phyloP scores from a whole-genome alignment of 2,329 filamentous ascomycete species.

The Fusarium chlamydosporum region DNA sequence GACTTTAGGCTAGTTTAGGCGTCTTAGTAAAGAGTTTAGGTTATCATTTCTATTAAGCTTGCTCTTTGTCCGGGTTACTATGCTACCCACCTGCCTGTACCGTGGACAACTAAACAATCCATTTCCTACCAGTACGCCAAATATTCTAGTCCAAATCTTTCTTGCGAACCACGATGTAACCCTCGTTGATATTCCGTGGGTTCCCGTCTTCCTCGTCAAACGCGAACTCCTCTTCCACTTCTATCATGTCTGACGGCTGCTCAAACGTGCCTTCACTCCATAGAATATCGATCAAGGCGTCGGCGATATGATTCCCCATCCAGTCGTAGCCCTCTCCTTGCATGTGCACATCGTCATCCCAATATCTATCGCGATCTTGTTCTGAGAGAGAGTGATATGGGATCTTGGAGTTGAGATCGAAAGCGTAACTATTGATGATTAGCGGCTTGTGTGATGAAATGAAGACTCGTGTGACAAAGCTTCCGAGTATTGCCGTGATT shows the following conservation, averaged over 20 bases:
- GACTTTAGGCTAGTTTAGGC: too few species aligned
- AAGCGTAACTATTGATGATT: conserved; percentile 63
- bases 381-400: conserved; percentile 67
- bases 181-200: conserved; percentile 62
- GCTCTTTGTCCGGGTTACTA: too few species aligned
- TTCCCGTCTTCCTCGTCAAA: conserved; percentile 67
- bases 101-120: background rate
- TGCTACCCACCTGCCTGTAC: too few species aligned
- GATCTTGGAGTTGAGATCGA: conserved; percentile 69
- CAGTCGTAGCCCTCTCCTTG: conserved; percentile 71
- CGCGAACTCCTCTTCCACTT: conserved; percentile 38
- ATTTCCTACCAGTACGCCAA: background rate
- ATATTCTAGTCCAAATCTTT: conserved; percentile 2
- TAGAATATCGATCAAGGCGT: conserved; percentile 65
- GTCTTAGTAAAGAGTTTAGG: too few species aligned
- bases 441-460: background rate
- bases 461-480: background rate
- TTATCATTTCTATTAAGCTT: too few species aligned
- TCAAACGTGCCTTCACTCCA: conserved; percentile 51
- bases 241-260: conserved; percentile 6
- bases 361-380: conserved; percentile 64
- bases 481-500: too few species aligned
- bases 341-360: conserved; percentile 74
- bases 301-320: conserved; percentile 71
- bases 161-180: conserved; percentile 67